Percentiles rank a stretch among this genome's conserved stretches.
These are phyloP conservation scores for Coriolopsis trogii DNA, from an alignment of 1,284 basidiomycete species.

Conservation along the genomic window DNA sequence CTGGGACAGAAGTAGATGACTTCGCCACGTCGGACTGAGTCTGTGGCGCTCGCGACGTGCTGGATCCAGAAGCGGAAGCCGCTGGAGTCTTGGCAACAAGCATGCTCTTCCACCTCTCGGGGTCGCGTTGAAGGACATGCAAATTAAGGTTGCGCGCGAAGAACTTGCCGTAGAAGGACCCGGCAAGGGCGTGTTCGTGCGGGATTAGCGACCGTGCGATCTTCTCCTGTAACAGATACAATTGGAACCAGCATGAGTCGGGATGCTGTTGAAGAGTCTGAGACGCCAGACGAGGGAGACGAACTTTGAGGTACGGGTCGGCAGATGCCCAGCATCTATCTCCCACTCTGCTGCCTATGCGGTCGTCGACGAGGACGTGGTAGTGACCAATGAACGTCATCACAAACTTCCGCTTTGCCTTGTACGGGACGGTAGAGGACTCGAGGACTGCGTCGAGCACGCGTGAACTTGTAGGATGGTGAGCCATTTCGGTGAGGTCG, in stretches of 20 bases:
- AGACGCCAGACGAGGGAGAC: slow-evolving; percentile 19
- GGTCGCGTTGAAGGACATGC: slow-evolving; percentile 74
- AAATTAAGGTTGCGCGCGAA: slow-evolving; percentile 82
- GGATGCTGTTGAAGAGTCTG: neutral
- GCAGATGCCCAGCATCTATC: slow-evolving; percentile 87
- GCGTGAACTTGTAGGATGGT: slow-evolving; percentile 76
- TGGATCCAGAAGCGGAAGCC: slow-evolving; percentile 7
- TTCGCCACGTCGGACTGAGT: slow-evolving; percentile 25
- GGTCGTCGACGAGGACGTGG: slow-evolving; percentile 80
- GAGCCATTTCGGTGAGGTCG: slow-evolving; percentile 68
- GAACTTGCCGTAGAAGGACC: slow-evolving; percentile 85
- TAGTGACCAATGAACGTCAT: slow-evolving; percentile 78
- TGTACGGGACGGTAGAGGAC: slow-evolving; percentile 65
- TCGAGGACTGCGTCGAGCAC: slow-evolving; percentile 81
- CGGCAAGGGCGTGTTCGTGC: slow-evolving; percentile 71
- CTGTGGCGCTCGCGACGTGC: no score
- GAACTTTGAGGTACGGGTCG: slow-evolving; percentile 88
- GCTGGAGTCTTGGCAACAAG: slow-evolving; percentile 37
- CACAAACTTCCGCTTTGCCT: slow-evolving; percentile 73
- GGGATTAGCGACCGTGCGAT: slow-evolving; percentile 80
- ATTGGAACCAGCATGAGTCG: no score
- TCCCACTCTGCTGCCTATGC: slow-evolving; percentile 85
- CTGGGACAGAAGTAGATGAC: slow-evolving; percentile 31
- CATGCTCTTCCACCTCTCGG: slow-evolving; percentile 80
- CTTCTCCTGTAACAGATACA: no score